Conservation (phyloP, 1,284 basidiomycete genomes). For the Melampsora americana region DNA sequence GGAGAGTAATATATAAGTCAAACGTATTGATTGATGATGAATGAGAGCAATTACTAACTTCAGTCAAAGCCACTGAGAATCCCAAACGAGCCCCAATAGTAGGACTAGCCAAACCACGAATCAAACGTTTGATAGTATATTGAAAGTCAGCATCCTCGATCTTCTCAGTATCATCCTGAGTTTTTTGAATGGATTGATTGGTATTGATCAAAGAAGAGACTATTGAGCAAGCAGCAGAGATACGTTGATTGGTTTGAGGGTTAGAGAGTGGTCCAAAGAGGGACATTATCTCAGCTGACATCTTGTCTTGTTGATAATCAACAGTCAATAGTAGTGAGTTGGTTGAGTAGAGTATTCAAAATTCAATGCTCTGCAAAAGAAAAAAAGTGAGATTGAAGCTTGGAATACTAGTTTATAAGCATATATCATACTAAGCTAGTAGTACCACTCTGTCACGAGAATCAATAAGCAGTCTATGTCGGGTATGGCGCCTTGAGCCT, state of each 20-base stretch:
- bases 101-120: slow-evolving; percentile 54
- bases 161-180: neutral
- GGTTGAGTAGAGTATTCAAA: too few species aligned
- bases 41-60: slow-evolving; percentile 39
- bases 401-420: too few species aligned
- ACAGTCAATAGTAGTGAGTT: too few species aligned
- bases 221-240: slow-evolving; percentile 34
- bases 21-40: neutral
- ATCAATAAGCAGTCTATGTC: too few species aligned
- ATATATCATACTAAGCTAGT: too few species aligned
- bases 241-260: slow-evolving; percentile 26
- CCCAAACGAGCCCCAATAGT: slow-evolving; percentile 52
- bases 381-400: too few species aligned
- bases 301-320: too few species aligned
- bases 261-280: slow-evolving; percentile 23
- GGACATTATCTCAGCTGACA: slow-evolving; percentile 38
- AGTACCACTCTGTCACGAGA: too few species aligned
- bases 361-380: too few species aligned
- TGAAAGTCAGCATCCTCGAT: slow-evolving; percentile 47
- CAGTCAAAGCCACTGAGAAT: slow-evolving; percentile 53
- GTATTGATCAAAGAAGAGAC: slow-evolving; percentile 6
- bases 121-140: slow-evolving; percentile 53
- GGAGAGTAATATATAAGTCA: neutral
- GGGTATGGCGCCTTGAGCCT: too few species aligned
- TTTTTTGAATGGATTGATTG: neutral